Conservation (phyloP, 371 early-diverging fungal genomes). For the Coemansia linderi region DNA sequence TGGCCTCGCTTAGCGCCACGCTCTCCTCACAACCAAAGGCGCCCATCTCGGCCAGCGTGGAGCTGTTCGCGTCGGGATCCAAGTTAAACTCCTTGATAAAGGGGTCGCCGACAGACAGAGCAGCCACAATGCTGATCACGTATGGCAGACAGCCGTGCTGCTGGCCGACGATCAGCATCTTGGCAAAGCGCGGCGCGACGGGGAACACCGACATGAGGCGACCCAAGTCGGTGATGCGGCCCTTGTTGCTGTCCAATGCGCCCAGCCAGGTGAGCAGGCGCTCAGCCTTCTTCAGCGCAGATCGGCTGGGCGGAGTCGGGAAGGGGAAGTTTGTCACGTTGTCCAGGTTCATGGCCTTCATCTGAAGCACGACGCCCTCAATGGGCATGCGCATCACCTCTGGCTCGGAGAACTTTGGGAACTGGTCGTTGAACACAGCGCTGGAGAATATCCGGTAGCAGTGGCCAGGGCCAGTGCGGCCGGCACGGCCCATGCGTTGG, state of each 20-base stretch:
- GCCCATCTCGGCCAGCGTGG: conserved; percentile 31
- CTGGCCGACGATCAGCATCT: conserved; percentile 90
- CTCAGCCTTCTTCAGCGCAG: conserved; percentile 71
- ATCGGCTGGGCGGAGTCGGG: conserved; percentile 77
- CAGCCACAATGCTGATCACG: conserved; percentile 87
- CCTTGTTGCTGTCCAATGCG: conserved; percentile 66
- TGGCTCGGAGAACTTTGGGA: conserved; percentile 84
- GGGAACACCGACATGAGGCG: conserved; percentile 91
- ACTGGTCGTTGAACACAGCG: conserved; percentile 90
- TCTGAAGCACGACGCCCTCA: conserved; percentile 91
- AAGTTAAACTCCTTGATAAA: conserved; percentile 74
- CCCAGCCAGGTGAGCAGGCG: conserved; percentile 71
- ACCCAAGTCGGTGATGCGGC: conserved; percentile 85
- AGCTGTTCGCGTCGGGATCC: conserved; percentile 56
- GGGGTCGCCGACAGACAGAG: conserved; percentile 89
- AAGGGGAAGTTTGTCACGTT: conserved; percentile 97
- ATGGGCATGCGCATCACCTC: conserved; percentile 96
- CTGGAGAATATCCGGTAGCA: conserved; percentile 97
- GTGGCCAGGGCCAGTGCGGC: conserved; percentile 95
- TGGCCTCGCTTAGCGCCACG: conserved; percentile 12
- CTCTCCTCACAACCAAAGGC: conserved; percentile 53
- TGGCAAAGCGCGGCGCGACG: conserved; percentile 89
- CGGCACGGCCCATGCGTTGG: conserved; percentile 98
- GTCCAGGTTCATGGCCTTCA: conserved; percentile 95
- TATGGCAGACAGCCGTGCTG: conserved; percentile 80